These are phyloP conservation scores for Drosera spatulata DNA, from an alignment of 179 eudicot species.

Conservation along the genomic window DNA sequence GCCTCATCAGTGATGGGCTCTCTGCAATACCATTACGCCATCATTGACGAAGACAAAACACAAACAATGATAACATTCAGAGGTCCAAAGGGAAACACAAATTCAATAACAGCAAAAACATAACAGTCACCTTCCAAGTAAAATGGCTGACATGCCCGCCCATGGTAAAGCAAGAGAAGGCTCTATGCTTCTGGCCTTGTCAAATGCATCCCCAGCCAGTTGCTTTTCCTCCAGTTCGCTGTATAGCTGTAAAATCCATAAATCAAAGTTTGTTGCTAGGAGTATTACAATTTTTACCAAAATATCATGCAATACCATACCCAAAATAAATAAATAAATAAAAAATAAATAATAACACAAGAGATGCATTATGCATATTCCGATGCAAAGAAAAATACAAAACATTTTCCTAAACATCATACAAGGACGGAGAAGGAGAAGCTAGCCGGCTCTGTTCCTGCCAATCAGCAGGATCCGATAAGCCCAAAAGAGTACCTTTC, in stretches of 20 bases:
- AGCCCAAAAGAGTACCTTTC: constrained; percentile 50
- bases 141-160: constrained; percentile 98
- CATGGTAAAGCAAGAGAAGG: constrained; percentile 97
- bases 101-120: background rate
- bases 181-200: constrained; percentile 97
- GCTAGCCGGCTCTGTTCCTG: too few species aligned
- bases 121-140: constrained; percentile 41
- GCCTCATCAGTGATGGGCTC: constrained; percentile 68
- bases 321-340: too few species aligned
- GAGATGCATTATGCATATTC: too few species aligned
- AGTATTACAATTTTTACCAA: too few species aligned
- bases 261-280: constrained; percentile 5
- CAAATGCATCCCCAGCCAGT: constrained; percentile 85
- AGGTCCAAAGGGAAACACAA: too few species aligned
- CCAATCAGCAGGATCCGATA: too few species aligned
- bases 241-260: constrained; percentile 57
- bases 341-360: too few species aligned
- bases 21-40: constrained; percentile 22
- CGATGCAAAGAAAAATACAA: too few species aligned
- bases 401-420: too few species aligned
- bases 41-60: background rate
- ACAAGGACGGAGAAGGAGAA: too few species aligned
- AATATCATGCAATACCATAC: too few species aligned
- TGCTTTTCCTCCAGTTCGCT: constrained; percentile 53
- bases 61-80: background rate